Conservation (phyloP, 2,329 filamentous ascomycete species). For the Colletotrichum melonis region DNA sequence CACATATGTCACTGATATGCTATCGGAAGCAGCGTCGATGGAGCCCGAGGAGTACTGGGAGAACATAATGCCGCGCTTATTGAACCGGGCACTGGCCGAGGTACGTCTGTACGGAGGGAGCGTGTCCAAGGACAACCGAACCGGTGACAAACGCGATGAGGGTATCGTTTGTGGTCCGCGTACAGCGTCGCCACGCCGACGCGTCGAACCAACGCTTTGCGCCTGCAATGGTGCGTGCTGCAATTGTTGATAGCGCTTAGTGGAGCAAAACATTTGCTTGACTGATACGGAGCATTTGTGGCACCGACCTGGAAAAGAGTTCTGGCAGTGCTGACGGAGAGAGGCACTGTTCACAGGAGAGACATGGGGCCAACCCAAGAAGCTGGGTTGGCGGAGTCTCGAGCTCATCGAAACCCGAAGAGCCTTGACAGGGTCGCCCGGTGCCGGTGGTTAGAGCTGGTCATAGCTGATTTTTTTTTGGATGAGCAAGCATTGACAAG, state of each 20-base stretch:
- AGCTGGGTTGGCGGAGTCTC: constrained; percentile 15
- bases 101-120: not conserved
- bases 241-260: not conserved
- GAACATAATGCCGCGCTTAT: not conserved
- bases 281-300: not conserved
- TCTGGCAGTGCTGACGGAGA: not conserved
- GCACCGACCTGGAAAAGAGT: not conserved
- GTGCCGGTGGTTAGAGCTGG: constrained; percentile 12
- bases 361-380: constrained; percentile 15
- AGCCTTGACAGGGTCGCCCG: not conserved
- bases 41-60: too few species aligned
- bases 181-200: not conserved
- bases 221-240: not conserved
- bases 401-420: not conserved
- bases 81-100: constrained; percentile 10
- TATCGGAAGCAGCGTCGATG: not conserved
- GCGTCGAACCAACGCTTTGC: constrained; percentile 2
- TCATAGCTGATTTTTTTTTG: constrained; percentile 1
- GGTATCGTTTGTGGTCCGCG: not conserved
- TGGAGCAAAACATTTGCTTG: not conserved
- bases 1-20: not conserved
- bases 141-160: not conserved
- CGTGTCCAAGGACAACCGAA: not conserved
- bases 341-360: not conserved
- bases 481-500: not conserved